phyloP scores from a whole-genome alignment of 2,329 filamentous ascomycete species.

The Aspergillus sp. region DNA sequence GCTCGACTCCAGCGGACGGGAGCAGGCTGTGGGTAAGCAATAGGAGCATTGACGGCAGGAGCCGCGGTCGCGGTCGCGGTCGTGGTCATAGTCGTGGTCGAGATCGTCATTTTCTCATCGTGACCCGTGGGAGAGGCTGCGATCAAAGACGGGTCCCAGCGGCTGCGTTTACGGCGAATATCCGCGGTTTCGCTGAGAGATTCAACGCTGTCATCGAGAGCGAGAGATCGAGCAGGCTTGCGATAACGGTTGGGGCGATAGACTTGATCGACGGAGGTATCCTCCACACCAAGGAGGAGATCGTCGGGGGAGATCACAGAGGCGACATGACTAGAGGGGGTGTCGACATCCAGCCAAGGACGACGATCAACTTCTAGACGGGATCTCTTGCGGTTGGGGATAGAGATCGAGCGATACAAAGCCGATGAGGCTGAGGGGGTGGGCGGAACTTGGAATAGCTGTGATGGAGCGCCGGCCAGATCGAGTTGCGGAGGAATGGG shows the following conservation, averaged over 20 bases:
- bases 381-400: conserved; percentile 35
- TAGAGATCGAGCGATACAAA: conserved; percentile 38
- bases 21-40: conserved; percentile 14
- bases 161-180: conserved; percentile 36
- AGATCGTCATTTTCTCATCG: conserved; percentile 20
- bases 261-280: conserved; percentile 24
- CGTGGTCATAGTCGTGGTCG: conserved; percentile 17
- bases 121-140: conserved; percentile 25
- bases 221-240: conserved; percentile 28
- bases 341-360: conserved; percentile 26
- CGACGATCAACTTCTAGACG: conserved; percentile 32
- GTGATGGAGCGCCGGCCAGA: conserved; percentile 40
- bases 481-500: conserved; percentile 43
- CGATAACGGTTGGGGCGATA: conserved; percentile 48
- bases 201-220: conserved; percentile 32
- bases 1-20: conserved; percentile 43
- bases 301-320: background rate
- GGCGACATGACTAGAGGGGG: conserved; percentile 41
- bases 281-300: conserved; percentile 35
- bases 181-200: conserved; percentile 24
- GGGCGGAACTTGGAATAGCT: conserved; percentile 40
- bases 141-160: conserved; percentile 31
- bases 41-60: background rate
- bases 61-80: conserved; percentile 16
- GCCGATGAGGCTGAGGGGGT: conserved; percentile 42